Conservation (phyloP, 2,329 filamentous ascomycete genomes). For the Pseudocercospora crystallina region DNA sequence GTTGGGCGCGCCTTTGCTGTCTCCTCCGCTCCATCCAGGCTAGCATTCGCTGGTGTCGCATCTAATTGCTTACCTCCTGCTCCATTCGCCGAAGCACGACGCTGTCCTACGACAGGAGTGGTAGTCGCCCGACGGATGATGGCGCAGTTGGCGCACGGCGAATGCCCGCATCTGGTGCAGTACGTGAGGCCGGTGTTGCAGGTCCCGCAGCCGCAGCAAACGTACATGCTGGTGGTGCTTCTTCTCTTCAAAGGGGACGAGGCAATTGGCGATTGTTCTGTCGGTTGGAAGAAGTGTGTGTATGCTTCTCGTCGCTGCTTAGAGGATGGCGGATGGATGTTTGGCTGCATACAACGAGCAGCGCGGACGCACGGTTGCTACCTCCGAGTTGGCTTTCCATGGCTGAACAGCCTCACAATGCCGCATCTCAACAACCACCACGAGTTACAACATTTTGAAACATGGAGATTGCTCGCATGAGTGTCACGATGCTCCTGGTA, state of each 20-base stretch:
- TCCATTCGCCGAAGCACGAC: too few relatives aligned
- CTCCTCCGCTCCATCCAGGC: too few relatives aligned
- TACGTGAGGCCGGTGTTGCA: conserved; percentile 1
- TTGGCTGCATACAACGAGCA: too few relatives aligned
- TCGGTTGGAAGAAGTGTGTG: too few relatives aligned
- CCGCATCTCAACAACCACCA: conserved; percentile 3
- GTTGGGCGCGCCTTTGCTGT: too few relatives aligned
- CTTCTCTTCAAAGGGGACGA: background rate
- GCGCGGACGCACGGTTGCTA: too few relatives aligned
- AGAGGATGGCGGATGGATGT: too few relatives aligned
- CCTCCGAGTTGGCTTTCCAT: too few relatives aligned
- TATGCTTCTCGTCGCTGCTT: too few relatives aligned
- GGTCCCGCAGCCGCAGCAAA: conserved; percentile 7
- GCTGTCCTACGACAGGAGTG: background rate
- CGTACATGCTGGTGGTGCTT: conserved; percentile 2
- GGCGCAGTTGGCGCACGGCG: conserved; percentile 3
- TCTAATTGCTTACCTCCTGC: too few relatives aligned
- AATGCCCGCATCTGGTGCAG: conserved; percentile 7
- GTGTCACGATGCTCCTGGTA: conserved; percentile 3
- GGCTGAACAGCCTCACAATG: conserved; percentile 1
- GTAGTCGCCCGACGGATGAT: background rate
- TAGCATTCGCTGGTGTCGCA: too few relatives aligned
- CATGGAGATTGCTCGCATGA: conserved; percentile 14
- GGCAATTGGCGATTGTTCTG: too few relatives aligned
- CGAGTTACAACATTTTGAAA: conserved; percentile 6